These are phyloP conservation scores for Annulohypoxylon stygium DNA, from an alignment of 495 filamentous ascomycete genomes.

Conservation along the genomic window DNA sequence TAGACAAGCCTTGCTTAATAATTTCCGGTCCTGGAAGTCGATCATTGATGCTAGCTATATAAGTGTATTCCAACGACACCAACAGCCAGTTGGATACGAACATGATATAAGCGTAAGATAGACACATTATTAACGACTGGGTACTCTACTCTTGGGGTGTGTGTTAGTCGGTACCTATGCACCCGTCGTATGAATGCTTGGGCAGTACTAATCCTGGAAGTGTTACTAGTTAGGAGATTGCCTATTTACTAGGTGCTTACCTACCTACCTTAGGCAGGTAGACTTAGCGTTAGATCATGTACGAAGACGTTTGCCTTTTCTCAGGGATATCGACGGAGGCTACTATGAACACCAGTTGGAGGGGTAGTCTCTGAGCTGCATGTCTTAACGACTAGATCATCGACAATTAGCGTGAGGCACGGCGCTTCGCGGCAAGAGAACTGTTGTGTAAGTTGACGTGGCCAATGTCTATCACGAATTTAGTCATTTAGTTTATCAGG, in stretches of 20 bases:
- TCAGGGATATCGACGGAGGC: not conserved
- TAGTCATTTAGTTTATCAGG: not conserved
- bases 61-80: not conserved
- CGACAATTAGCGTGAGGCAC: conserved; percentile 3
- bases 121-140: not conserved
- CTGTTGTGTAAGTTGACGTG: conserved; percentile 24
- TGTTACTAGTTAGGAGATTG: too few species aligned
- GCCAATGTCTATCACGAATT: conserved; percentile 1
- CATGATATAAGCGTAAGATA: not conserved
- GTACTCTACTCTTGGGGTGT: not conserved
- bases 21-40: conserved; percentile 18
- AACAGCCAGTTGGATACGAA: not conserved
- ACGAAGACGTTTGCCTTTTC: conserved; percentile 1
- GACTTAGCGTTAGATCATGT: not conserved
- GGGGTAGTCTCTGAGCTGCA: not conserved
- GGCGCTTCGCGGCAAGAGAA: conserved; percentile 27
- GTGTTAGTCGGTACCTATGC: not conserved
- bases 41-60: conserved; percentile 21
- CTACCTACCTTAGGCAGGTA: too few species aligned
- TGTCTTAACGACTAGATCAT: not conserved
- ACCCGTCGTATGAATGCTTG: conserved; percentile 7
- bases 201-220: not conserved
- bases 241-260: too few species aligned
- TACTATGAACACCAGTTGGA: conserved; percentile 6
- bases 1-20: conserved; percentile 26